Evolutionary conservation across 2,329 filamentous ascomycete species (phyloP).

Genomic region (Colletotrichum musae): DNA sequence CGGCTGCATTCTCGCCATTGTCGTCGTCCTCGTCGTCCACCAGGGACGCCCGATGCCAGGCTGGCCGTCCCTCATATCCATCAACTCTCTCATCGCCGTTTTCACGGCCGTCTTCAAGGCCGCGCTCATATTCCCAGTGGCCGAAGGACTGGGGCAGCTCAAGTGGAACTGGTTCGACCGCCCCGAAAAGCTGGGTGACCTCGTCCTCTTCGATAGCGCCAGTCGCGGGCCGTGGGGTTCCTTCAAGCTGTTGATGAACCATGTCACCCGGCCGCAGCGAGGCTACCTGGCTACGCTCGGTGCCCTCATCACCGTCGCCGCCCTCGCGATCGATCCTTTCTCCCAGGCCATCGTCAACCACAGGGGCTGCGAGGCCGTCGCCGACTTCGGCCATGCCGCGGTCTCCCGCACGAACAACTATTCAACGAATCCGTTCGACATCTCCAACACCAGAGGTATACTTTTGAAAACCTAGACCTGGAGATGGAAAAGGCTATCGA

Average conservation of each 20-base stretch:
- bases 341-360: slow-evolving; percentile 19
- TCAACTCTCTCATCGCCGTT: slow-evolving; percentile 11
- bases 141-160: slow-evolving; percentile 8
- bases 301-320: slow-evolving; percentile 14
- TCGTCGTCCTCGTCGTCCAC: slow-evolving; percentile 5
- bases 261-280: not conserved
- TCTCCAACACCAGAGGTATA: too few species aligned
- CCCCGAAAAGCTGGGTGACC: slow-evolving; percentile 1
- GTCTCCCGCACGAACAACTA: slow-evolving; percentile 8
- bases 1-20: not conserved
- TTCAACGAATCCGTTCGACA: not conserved
- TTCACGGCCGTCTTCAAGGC: slow-evolving; percentile 18
- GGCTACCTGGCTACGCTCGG: slow-evolving; percentile 10
- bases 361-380: not conserved
- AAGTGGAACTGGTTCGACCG: slow-evolving; percentile 15
- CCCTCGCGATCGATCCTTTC: slow-evolving; percentile 15
- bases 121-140: slow-evolving; percentile 14
- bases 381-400: not conserved
- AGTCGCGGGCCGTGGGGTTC: slow-evolving; percentile 11
- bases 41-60: not conserved
- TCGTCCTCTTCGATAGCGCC: slow-evolving; percentile 4
- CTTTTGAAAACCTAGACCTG: not conserved
- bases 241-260: not conserved
- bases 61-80: slow-evolving; percentile 8
- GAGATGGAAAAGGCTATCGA: not conserved